A percentile compares a stretch with the other conserved stretches of the same genome.
phyloP scores from a whole-genome alignment of 148 eudicot genomes.

The Nepenthes gracilis region DNA sequence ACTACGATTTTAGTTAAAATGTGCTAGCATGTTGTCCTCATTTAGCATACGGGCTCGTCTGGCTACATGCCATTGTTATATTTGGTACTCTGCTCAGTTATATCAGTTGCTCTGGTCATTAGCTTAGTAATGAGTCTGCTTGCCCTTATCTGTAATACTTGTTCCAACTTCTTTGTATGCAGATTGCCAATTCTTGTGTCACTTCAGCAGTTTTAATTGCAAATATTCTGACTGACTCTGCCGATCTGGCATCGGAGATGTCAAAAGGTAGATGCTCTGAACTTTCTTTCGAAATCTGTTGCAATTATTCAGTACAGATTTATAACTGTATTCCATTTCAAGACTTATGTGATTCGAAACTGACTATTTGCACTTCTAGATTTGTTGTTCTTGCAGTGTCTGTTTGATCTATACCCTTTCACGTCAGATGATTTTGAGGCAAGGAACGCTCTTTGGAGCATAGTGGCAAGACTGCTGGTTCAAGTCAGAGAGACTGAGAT shows the following conservation, averaged over 20 bases:
- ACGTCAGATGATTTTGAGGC: constrained; percentile 85
- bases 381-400: constrained; percentile 51
- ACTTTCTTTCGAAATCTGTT: not conserved
- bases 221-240: constrained; percentile 66
- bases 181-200: constrained; percentile 83
- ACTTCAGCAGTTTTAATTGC: constrained; percentile 80
- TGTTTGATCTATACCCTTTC: constrained; percentile 59
- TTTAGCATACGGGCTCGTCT: no score
- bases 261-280: constrained; percentile 47
- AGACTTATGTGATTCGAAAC: not conserved
- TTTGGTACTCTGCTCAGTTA: no score
- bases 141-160: not conserved
- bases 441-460: constrained; percentile 78
- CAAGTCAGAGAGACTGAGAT: constrained; percentile 34
- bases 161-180: constrained; percentile 13
- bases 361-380: constrained; percentile 35
- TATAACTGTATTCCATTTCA: not conserved
- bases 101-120: no score
- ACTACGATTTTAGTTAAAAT: no score
- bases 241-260: constrained; percentile 43
- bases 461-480: constrained; percentile 42
- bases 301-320: not conserved
- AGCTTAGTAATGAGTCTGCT: not conserved
- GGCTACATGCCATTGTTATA: no score
- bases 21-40: no score